Evolutionary conservation across 768 basidiomycete species (phyloP), one percentile per base, ranked within the genome.

Genomic region (Botryobasidium botryosum): DNA sequence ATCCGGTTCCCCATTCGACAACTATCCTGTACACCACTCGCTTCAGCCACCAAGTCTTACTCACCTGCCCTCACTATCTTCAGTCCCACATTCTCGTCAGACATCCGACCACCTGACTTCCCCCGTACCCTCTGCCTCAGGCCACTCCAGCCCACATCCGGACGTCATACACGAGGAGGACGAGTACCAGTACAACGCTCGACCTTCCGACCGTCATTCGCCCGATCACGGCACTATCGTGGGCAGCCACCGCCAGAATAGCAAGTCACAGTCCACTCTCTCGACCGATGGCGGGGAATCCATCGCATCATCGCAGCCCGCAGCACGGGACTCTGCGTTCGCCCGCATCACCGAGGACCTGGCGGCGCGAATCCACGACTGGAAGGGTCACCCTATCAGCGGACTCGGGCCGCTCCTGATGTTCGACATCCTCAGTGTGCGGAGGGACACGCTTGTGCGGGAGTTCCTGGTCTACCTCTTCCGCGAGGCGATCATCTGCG

Each of bases 401-500:
- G 56, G 55, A 23, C 75, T 96, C 21, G 94, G 92, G 5, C 71
- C 77, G 1, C 67, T 94, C 36, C 82, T 83, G 53, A 86, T 94
- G 74, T 94, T 86, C 59, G 92, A 94, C 62, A 68, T 90, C 37
- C 64, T 97, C 23, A 78, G 76, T 40, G 88, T 96, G 35, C 75
- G 88, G 41, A 77, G 91, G 40, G 92, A 92, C 52, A 65, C 78
- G 7, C 79, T 87, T 49, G 79, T 91, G 17, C 76, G 90, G 44
- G 91, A 94, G 59, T 96, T 96, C 62, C 84, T 79, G 57, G 87
- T 94, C 49, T 96, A 97, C 64, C 72, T 99, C 23, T 99, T 96
- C 74, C 35, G 44, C 56, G 88, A 96, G 60, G 94, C 94, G 7
- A 84, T 99, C 52, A 88, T 99, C 48, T 99, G 94, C 59, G 88